Evolutionary conservation across 139 green algal genomes (phyloP).

Genomic region (Chlamydomonas sphaeroides): DNA sequence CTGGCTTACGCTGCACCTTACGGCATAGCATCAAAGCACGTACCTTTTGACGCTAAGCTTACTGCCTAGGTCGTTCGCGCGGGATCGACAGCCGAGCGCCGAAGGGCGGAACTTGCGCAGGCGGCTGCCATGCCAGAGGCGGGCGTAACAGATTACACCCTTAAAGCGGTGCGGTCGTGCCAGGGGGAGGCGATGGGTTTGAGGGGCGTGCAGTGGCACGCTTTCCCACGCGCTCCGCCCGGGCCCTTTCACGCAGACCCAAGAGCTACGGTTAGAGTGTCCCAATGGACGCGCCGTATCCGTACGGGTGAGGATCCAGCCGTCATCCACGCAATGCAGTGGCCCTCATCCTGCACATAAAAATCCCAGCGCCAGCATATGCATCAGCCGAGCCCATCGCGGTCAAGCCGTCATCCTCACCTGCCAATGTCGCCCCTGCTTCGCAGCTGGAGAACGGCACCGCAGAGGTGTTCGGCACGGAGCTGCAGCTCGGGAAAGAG

Average conservation of each 20-base stretch:
- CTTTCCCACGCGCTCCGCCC: too few species aligned
- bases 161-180: not conserved
- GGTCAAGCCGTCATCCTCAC: not conserved
- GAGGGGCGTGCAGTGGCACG: too few species aligned
- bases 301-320: constrained; percentile 3
- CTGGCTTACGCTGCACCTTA: too few species aligned
- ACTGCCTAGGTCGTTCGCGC: too few species aligned
- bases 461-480: constrained; percentile 91
- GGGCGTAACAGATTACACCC: not conserved
- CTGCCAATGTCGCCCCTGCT: not conserved
- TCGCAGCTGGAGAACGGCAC: constrained; percentile 71
- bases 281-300: constrained; percentile 49
- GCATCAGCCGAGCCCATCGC: too few species aligned
- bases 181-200: too few species aligned
- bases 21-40: too few species aligned
- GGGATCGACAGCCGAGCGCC: too few species aligned
- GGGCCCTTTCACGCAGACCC: constrained; percentile 40
- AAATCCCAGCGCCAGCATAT: not conserved
- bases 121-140: too few species aligned
- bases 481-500: constrained; percentile 70
- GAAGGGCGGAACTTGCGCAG: too few species aligned
- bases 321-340: not conserved
- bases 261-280: constrained; percentile 66
- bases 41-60: too few species aligned
- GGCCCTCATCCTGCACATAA: not conserved